These are phyloP conservation scores for Carex arenaria DNA, from an alignment of 202 grass and related monocot species.

Conservation along the genomic window DNA sequence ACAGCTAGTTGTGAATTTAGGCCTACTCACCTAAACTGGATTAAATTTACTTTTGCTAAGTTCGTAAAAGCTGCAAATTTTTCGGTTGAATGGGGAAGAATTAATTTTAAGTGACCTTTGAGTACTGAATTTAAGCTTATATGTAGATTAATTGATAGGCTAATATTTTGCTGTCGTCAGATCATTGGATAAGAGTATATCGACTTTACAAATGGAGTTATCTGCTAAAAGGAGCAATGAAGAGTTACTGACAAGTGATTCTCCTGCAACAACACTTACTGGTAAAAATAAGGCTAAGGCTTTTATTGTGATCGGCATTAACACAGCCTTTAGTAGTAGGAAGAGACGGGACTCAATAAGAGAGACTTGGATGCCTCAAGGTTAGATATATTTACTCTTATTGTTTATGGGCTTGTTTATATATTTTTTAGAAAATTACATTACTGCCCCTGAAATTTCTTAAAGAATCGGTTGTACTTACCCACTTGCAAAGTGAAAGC, in stretches of 20 bases:
- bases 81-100: background rate
- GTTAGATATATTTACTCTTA: slow-evolving; percentile 28
- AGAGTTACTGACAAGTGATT: slow-evolving; percentile 46
- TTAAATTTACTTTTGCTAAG: background rate
- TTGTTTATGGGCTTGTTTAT: slow-evolving; percentile 9
- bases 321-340: slow-evolving; percentile 74
- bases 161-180: slow-evolving; percentile 48
- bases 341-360: slow-evolving; percentile 75
- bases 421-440: slow-evolving; percentile 11
- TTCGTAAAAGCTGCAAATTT: background rate
- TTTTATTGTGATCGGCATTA: slow-evolving; percentile 69
- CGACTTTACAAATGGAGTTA: slow-evolving; percentile 98
- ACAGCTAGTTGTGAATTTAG: background rate
- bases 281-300: slow-evolving; percentile 54
- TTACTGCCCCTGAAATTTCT: slow-evolving; percentile 7
- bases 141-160: background rate
- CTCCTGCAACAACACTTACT: slow-evolving; percentile 33
- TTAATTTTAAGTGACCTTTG: background rate
- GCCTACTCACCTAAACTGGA: background rate
- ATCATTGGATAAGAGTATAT: slow-evolving; percentile 98
- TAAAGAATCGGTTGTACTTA: slow-evolving; percentile 10
- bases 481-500: background rate
- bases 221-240: slow-evolving; percentile 66
- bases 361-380: slow-evolving; percentile 89
- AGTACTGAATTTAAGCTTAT: background rate